phyloP scores from a whole-genome alignment of 331 rosid species.

The Erythrophleum ivorense region DNA sequence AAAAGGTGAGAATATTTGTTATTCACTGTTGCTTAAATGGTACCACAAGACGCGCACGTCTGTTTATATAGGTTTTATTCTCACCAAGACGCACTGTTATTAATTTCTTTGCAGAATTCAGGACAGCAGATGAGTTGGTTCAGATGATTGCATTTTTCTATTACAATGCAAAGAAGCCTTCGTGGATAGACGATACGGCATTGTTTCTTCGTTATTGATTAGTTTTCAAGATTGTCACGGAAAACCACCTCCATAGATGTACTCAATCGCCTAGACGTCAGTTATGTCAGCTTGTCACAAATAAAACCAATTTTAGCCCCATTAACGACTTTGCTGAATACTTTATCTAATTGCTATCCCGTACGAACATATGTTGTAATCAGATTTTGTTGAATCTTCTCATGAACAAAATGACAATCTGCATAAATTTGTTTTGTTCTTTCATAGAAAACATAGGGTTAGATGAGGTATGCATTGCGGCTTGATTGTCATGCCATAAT shows the following conservation, averaged over 20 bases:
- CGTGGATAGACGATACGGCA: conserved; percentile 69
- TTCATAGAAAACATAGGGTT: too few relatives aligned
- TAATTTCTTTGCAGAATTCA: conserved; percentile 53
- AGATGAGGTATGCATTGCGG: too few relatives aligned
- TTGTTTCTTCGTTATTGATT: conserved; percentile 47
- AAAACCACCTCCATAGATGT: too few relatives aligned
- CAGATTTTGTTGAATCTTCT: too few relatives aligned
- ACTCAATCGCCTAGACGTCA: neutral
- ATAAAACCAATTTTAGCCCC: too few relatives aligned
- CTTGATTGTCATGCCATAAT: too few relatives aligned
- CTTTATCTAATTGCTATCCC: too few relatives aligned
- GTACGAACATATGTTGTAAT: too few relatives aligned
- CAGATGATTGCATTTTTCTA: conserved; percentile 91
- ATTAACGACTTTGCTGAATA: too few relatives aligned
- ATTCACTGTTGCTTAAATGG: conserved; percentile 15
- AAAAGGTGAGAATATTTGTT: conserved; percentile 62
- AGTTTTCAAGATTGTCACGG: neutral
- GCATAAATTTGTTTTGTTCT: too few relatives aligned
- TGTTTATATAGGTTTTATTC: conserved; percentile 19
- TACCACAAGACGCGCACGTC: neutral
- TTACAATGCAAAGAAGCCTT: conserved; percentile 87
- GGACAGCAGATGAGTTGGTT: conserved; percentile 77
- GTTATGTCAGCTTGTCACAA: too few relatives aligned
- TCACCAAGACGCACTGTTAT: conserved; percentile 9
- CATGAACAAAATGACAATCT: too few relatives aligned